A percentile compares a stretch with the other conserved stretches of the same genome.
These are phyloP conservation scores for Hyparrhenia diplandra DNA, from an alignment of 176 grass and related monocot species.

Conservation along the genomic window DNA sequence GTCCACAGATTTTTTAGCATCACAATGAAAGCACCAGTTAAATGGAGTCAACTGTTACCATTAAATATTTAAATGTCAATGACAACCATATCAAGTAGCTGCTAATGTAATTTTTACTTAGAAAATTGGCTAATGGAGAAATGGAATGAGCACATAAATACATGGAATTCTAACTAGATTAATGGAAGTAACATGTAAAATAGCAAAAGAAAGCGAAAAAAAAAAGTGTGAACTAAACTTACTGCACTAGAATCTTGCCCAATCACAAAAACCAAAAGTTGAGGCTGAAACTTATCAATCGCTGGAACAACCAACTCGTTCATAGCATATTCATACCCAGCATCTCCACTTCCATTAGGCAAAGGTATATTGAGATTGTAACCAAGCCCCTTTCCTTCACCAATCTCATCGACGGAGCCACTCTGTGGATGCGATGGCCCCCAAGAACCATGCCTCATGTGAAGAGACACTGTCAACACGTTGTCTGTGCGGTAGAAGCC, in stretches of 20 bases:
- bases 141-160: not conserved
- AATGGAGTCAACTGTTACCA: not conserved
- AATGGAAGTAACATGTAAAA: not conserved
- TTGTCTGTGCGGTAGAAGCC: constrained; percentile 61
- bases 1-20: not conserved
- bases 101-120: not conserved
- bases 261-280: constrained; percentile 73
- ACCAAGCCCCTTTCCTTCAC: constrained; percentile 69
- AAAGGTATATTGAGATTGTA: constrained; percentile 95
- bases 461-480: constrained; percentile 76
- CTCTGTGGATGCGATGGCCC: constrained; percentile 68
- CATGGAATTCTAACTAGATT: not conserved
- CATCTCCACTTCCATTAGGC: constrained; percentile 88
- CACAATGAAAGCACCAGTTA: not conserved
- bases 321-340: constrained; percentile 74
- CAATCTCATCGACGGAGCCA: constrained; percentile 63
- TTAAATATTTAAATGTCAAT: not conserved
- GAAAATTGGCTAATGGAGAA: not conserved
- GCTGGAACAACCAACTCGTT: constrained; percentile 66
- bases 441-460: constrained; percentile 92
- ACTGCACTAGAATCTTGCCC: constrained; percentile 91
- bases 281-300: constrained; percentile 59
- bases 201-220: not conserved
- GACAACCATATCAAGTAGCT: not conserved
- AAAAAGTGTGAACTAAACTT: constrained; percentile 15